These are phyloP conservation scores for Solanum hybrid DNA, from an alignment of 305 asterid genomes.

Conservation along the genomic window DNA sequence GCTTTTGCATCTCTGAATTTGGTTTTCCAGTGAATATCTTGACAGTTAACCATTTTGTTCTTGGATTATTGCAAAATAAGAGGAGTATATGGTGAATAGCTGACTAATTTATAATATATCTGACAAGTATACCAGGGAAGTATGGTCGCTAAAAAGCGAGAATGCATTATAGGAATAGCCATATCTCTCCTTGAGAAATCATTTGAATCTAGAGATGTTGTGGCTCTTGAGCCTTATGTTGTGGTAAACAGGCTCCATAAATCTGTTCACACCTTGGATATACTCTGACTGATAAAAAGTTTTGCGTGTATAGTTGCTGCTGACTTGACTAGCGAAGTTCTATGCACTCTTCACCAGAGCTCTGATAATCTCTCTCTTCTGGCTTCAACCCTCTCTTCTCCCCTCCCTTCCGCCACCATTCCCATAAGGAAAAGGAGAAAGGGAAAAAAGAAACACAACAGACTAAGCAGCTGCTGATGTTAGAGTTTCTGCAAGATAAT, in stretches of 20 bases:
- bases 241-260: neutral
- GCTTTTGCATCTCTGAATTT: neutral
- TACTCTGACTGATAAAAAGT: neutral
- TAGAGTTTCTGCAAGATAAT: neutral
- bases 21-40: neutral
- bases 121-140: neutral
- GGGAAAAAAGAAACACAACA: neutral
- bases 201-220: neutral
- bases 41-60: neutral
- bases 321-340: neutral
- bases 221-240: neutral
- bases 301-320: neutral
- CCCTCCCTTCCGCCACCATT: neutral
- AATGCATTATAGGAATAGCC: neutral
- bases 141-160: neutral
- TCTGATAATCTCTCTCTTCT: neutral
- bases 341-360: neutral
- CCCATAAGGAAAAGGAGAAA: neutral
- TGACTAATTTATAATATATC: neutral
- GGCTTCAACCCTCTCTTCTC: neutral
- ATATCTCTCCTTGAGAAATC: neutral
- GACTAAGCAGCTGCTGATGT: neutral
- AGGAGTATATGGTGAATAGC: neutral
- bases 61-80: neutral
- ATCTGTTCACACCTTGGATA: neutral